Evolutionary conservation across 306 rosid species (phyloP), one percentile per base, ranked within the genome.

Genomic region (Pachyrhizus erosus): DNA sequence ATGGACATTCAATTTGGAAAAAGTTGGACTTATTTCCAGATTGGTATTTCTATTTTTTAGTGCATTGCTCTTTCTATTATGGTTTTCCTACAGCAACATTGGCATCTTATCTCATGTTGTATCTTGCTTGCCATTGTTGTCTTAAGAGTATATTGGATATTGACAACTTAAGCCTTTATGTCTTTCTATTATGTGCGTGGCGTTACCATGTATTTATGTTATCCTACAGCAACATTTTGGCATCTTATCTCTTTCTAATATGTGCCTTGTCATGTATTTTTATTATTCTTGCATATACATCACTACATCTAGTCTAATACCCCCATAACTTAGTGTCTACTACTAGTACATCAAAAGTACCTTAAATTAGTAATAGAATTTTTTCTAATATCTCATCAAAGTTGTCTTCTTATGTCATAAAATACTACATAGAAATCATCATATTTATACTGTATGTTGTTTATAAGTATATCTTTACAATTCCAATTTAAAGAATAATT

Each of bases 51-150:
- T 58, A 5, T 80, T 54, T 60, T 64, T 49, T 23, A 49, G 31
- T 46, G 74, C 37, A 48, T n/a, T 71, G 24, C 61, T 42, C 68
- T 51, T 78, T 71, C 57, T 34, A 24, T 76, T 46, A 70, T 83
- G 48, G 48, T 11, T 76, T 57, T 46, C 67, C n/a, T 33, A 23
- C 0, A 20, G 48, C 29, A 33, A 46, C 73, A 49, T 76, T 61
- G 9, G 54, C 18, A 1, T 58, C 64, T 48, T 21, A 24, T 42
- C 27, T 75, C 64, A 66, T 75, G 75, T 17, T 67, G 64, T 57
- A 43, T 75, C 49, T 67, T 31, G 43, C 67, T 34, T 5, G 39
- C 5, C 60, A 66, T 78, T 61, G 9, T 55, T 77, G 31, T 70
- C 42, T 45, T 45, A 70, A 70, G 18, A 57, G 60, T 61, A 73